phyloP scores from a whole-genome alignment of 164 flowering plant genomes.

The Nelumbo lutea region DNA sequence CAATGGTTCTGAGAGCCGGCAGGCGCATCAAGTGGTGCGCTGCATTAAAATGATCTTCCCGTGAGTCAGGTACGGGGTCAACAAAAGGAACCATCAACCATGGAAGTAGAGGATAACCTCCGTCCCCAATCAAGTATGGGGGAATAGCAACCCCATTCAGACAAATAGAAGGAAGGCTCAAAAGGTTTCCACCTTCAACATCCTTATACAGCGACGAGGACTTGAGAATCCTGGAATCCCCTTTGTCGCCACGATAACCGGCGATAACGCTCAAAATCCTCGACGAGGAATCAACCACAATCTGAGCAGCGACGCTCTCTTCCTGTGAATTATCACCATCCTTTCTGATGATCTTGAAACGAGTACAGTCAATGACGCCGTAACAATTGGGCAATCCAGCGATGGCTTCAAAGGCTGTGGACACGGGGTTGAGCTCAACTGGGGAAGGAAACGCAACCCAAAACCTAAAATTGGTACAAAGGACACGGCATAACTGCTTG shows the following conservation, averaged over 20 bases:
- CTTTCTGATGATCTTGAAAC: conserved; percentile 32
- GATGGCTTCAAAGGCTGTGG: conserved; percentile 34
- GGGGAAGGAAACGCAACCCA: conserved; percentile 70
- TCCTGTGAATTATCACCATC: conserved; percentile 4
- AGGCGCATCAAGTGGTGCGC: conserved; percentile 27
- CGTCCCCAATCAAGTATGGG: conserved; percentile 60
- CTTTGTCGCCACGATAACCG: conserved; percentile 55
- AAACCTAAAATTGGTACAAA: conserved; percentile 83
- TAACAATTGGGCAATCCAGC: conserved; percentile 75
- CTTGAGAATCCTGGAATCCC: conserved; percentile 38
- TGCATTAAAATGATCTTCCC: conserved; percentile 52
- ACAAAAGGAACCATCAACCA: conserved; percentile 69
- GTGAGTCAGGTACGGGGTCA: conserved; percentile 31
- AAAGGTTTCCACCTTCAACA: conserved; percentile 35
- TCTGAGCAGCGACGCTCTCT: conserved; percentile 54
- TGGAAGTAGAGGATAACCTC: conserved; percentile 70
- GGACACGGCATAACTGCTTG: conserved; percentile 79
- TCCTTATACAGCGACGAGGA: conserved; percentile 54
- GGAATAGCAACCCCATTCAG: conserved; percentile 39
- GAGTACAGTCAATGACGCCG: conserved; percentile 52
- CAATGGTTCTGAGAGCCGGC: conserved; percentile 38
- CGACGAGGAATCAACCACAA: conserved; percentile 63
- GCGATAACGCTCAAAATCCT: conserved; percentile 65
- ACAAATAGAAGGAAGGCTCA: conserved; percentile 26
- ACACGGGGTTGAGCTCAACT: conserved; percentile 43